A percentile compares a stretch with the other conserved stretches of the same genome.
Evolutionary conservation across 495 filamentous ascomycete species (phyloP).

Genomic region (Delitschia confertaspora): DNA sequence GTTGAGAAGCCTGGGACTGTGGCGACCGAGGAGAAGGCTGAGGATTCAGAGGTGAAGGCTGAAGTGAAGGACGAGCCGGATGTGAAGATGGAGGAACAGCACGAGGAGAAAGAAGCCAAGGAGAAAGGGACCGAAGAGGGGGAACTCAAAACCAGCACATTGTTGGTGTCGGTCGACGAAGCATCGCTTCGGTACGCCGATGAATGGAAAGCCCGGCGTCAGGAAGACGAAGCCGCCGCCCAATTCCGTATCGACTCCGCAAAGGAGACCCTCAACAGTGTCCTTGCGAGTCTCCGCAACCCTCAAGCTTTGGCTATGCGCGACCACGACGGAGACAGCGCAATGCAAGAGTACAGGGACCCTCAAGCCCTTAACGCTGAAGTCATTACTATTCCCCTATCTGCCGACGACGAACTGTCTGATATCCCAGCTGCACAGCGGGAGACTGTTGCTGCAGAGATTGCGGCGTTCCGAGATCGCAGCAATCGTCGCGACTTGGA

Average conservation of each 20-base stretch:
- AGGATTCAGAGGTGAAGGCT: too few relatives aligned
- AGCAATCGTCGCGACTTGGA: conserved; percentile 83
- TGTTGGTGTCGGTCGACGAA: conserved; percentile 62
- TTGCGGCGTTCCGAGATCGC: conserved; percentile 84
- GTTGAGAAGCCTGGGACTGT: conserved; percentile 48
- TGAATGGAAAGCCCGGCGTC: conserved; percentile 57
- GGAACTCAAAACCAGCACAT: conserved; percentile 16
- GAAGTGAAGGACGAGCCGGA: conserved; percentile 58
- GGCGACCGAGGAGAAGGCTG: conserved; percentile 35
- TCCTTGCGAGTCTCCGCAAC: conserved; percentile 63
- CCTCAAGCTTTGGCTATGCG: conserved; percentile 44
- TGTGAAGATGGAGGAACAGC: conserved; percentile 56
- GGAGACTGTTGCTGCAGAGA: conserved; percentile 92
- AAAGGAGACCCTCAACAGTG: conserved; percentile 52
- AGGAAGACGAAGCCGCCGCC: conserved; percentile 54
- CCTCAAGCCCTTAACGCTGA: conserved; percentile 51
- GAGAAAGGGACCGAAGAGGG: conserved; percentile 30
- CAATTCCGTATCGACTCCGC: conserved; percentile 63
- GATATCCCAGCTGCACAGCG: conserved; percentile 96
- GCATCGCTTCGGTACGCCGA: conserved; percentile 71
- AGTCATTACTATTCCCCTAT: conserved; percentile 83
- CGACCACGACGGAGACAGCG: conserved; percentile 58
- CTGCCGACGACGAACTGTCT: conserved; percentile 84
- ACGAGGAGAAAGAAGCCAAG: conserved; percentile 42
- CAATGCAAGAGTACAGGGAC: conserved; percentile 59